phyloP scores from a whole-genome alignment of 176 grass and related monocot genomes.

The Cenchrus americanus region DNA sequence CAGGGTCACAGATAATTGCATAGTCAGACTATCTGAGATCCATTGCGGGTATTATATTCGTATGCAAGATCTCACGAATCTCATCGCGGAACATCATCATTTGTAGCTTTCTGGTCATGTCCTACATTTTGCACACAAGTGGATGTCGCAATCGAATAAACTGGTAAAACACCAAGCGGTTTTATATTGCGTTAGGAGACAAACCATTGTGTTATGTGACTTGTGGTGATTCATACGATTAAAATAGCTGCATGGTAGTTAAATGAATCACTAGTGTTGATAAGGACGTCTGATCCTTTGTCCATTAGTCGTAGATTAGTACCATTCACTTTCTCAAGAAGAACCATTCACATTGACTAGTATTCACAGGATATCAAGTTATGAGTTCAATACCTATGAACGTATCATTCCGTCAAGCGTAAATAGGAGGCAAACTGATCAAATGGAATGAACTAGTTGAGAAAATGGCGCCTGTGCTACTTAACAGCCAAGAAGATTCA shows the following conservation, averaged over 20 bases:
- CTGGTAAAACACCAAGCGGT: neutral
- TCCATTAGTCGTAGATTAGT: conserved; percentile 9
- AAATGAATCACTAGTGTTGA: conserved; percentile 1
- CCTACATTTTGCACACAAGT: conserved; percentile 15
- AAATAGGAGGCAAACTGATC: neutral
- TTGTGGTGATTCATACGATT: conserved; percentile 15
- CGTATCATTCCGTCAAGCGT: neutral
- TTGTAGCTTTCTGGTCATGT: conserved; percentile 32
- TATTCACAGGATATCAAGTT: neutral
- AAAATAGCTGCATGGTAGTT: neutral
- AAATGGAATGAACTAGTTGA: conserved; percentile 3
- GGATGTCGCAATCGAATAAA: conserved; percentile 28
- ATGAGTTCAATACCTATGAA: neutral
- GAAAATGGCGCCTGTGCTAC: neutral
- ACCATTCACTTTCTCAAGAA: neutral
- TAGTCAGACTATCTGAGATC: conserved; percentile 17
- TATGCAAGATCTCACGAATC: conserved; percentile 45
- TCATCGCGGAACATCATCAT: conserved; percentile 30
- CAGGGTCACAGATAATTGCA: conserved; percentile 19
- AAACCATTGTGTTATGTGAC: neutral
- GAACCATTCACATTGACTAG: neutral
- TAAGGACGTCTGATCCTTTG: conserved; percentile 1
- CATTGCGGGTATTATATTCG: conserved; percentile 25
- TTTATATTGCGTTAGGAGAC: conserved; percentile 4
- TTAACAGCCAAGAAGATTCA: neutral